phyloP scores from a whole-genome alignment of 352 stramenopile species.

The Hyaloperonospora brassicae region DNA sequence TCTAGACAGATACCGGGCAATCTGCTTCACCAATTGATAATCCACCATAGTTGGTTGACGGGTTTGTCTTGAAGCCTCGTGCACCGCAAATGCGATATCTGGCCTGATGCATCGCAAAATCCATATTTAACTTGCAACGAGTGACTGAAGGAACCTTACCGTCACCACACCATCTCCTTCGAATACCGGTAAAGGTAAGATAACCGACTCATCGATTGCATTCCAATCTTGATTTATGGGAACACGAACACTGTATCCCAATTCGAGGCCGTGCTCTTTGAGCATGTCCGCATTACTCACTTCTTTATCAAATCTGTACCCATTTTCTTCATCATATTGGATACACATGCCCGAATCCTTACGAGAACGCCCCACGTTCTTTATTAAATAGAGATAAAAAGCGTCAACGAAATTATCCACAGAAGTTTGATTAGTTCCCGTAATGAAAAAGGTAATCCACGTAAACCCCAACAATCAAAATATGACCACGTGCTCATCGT shows the following conservation, averaged over 20 bases:
- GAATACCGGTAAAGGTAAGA: neutral
- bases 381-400: slow-evolving; percentile 1
- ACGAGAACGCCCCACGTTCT: slow-evolving; percentile 16
- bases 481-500: neutral
- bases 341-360: slow-evolving; percentile 26
- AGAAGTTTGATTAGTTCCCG: neutral
- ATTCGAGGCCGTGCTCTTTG: slow-evolving; percentile 2
- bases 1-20: neutral
- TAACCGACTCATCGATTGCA: neutral
- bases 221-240: too few species aligned
- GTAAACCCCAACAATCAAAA: slow-evolving; percentile 20
- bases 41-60: neutral
- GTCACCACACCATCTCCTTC: neutral
- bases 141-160: neutral
- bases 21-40: neutral
- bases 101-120: slow-evolving; percentile 3
- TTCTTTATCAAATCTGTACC: slow-evolving; percentile 16
- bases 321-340: neutral
- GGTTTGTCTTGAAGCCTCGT: neutral
- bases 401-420: slow-evolving; percentile 6
- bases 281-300: slow-evolving; percentile 14
- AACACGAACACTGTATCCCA: too few species aligned
- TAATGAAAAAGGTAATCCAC: slow-evolving; percentile 28
- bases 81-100: neutral
- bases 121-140: neutral